Evolutionary conservation across 2,329 filamentous ascomycete genomes (phyloP), one percentile per base, ranked within the genome.

Genomic region (Trichophyton schoenleinii): DNA sequence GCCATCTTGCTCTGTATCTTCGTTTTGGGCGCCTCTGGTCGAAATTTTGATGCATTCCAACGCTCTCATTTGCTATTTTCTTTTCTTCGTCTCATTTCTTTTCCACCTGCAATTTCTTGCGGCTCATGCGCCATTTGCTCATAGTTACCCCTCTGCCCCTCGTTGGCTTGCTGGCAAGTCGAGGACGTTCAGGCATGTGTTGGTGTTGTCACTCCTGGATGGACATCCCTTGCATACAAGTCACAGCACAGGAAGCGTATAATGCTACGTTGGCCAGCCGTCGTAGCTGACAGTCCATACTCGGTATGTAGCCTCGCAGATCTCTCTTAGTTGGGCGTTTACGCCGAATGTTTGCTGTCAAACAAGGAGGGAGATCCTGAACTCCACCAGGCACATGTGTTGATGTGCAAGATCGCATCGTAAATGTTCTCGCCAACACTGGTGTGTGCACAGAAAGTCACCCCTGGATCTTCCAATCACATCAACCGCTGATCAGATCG

Each of bases 261-360:
- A 18, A 18, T n/a, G 15, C 4, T 44, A 44, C n/a, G n/a, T n/a
- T 44, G n/a, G 66, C 81, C 86, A 61, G 95, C 83, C 66, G 90
- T 90, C 62, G 85, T 84, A 1, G 95, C 90, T 13, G 82, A n/a
- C 41, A n/a, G 41, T 44, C 41, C 41, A 44, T 44, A 44, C 41
- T n/a, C n/a, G 41, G 41, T 44, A 44, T 44, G 7, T n/a, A 18
- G n/a, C 11, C 4, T 44, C n/a, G 41, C 15, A n/a, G 41, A 44
- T 87, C 81, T 94, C 95, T 69, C 82, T 84, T 9, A 89, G 89
- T 22, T 90, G 83, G 1, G 87, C 87, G 15, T n/a, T 44, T 44
- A 18, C 11, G 20, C 84, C 88, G 0, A 90, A 91, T 0, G 90
- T 95, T 80, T 95, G 91, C 90, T 95, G 95, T 79, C 95, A 95